Evolutionary conservation across 1,284 basidiomycete genomes (phyloP), one percentile per base, ranked within the genome.

Genomic region (Boletus sp.): DNA sequence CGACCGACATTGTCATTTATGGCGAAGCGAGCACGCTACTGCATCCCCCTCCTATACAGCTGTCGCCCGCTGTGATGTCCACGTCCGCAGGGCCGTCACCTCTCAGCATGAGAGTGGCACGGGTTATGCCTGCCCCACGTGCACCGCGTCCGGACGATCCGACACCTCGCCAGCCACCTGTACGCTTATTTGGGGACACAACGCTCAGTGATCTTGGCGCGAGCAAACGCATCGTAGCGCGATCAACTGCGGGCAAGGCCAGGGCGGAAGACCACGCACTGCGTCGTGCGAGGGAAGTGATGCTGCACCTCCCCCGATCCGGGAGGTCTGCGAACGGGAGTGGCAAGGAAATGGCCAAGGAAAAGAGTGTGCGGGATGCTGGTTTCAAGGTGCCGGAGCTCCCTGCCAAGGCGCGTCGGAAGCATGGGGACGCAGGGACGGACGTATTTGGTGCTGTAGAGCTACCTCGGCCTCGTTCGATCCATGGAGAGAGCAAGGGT

Each of bases 71-170:
- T 0, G 37, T 41, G 25, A 44, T 59, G 62, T 48, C 56, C 52
- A 41, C 44, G 50, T 54, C 34, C 43, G 30, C 30, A 8, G 47
- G 55, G 29, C 42, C 46, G 5, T 60, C 51, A 17, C 63, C 65
- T 2, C 61, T 85, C 13, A 70, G 70, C 29, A 67, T 88, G 34
- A 61, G 72, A 16, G 85, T 82, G 6, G 82, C 80, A 0, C 77
- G 82, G 19, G 73, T 88, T 49, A 69, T 73, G 8, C 67, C 74
- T 20, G 69, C 66, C 0, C 72, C 58, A 27, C 68, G 52, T 16
- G 64, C 52, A 2, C 85, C 86, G 3, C 73, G 87, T 25, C 86
- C 87, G 0, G 86, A 89, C 54, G 87, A 89, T 52, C 86, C 84
- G 0, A 86, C 80, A 2, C 86, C 85, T 8, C 82, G 87, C 16